Evolutionary conservation across 306 rosid genomes (phyloP), one percentile per base, ranked within the genome.

Genomic region (Acacia melanoxylon): DNA sequence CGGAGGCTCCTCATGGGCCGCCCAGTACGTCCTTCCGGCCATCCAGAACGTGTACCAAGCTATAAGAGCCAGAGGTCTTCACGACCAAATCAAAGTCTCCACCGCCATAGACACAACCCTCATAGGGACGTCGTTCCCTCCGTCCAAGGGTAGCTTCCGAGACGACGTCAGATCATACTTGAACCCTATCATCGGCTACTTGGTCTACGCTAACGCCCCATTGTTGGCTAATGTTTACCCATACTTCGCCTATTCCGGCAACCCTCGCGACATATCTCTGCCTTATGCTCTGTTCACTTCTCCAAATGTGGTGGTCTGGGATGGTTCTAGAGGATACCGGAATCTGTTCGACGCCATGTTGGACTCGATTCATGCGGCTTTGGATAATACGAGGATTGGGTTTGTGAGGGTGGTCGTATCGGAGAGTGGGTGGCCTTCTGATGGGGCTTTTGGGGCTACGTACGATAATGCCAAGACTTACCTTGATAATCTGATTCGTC

Each of bases 381-480:
- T 92, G 24, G 97, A 92, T 72, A 81, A 81, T 27, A 87, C 89
- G 0, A 42, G 86, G 41, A 92, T 90, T 10, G 92, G 88, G 61
- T 76, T 81, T 20, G 82, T 92, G 29, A 82, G 81, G 72, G 91
- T 90, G 22, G 94, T 92, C 5, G 91, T 92, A 3, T 90, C 97
- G 0, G 94, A 92, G 70, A 90, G 88, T 33, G 97, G 93, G 0
- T 92, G 97, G 97, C 97, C 93, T 1, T 90, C 93, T 0, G 93
- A 81, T 0, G 94, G 94, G 10, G 97, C 56, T 1, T 40, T 72
- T 67, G 93, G 49, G 1, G 35, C 94, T 6, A 33, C 91, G 0
- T 48, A 68, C 20, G 93, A 90, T 6, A 92, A 90, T 33, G 94
- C 97, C 0, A 78, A 68, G 8, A 66, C 82, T 45, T 92, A 92